Evolutionary conservation across 768 basidiomycete genomes (phyloP).

Genomic region (Lanmaoa rubissima): DNA sequence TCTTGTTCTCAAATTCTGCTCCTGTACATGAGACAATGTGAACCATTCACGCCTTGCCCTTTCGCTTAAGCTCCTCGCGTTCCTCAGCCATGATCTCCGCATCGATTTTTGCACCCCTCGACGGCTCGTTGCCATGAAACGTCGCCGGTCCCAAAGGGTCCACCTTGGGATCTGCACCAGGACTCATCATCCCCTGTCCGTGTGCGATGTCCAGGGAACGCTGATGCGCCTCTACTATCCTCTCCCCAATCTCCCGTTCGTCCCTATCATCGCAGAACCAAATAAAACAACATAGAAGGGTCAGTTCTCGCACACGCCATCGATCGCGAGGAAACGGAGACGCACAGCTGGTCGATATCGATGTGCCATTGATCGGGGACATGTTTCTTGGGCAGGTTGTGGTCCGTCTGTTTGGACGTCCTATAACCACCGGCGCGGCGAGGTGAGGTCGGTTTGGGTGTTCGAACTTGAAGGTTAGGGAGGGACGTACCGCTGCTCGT

Average conservation of each 20-base stretch:
- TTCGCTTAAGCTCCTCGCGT: constrained; percentile 43
- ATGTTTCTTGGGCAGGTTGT: constrained; percentile 26
- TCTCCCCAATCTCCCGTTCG: constrained; percentile 42
- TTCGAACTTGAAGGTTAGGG: not conserved
- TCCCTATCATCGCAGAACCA: constrained; percentile 30
- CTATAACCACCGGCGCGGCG: constrained; percentile 10
- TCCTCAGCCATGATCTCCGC: constrained; percentile 54
- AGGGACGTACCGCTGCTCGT: constrained; percentile 44
- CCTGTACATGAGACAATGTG: not conserved
- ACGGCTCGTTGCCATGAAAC: constrained; percentile 57
- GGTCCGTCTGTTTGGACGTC: constrained; percentile 22
- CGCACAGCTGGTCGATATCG: constrained; percentile 32
- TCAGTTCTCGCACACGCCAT: not conserved
- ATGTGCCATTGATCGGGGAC: constrained; percentile 37
- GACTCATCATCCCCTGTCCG: constrained; percentile 29
- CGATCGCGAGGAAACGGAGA: not conserved
- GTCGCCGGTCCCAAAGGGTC: constrained; percentile 51
- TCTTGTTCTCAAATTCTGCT: not conserved
- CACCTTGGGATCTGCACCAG: constrained; percentile 30
- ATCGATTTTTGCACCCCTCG: constrained; percentile 57
- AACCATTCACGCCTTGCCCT: constrained; percentile 35
- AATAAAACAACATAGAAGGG: not conserved
- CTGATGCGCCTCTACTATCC: constrained; percentile 34
- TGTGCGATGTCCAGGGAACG: constrained; percentile 28
- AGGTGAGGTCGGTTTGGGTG: not conserved